Base-by-base conservation (phyloP, 352 stramenopile genomes). In the Phytophthora pluvialis region DNA sequence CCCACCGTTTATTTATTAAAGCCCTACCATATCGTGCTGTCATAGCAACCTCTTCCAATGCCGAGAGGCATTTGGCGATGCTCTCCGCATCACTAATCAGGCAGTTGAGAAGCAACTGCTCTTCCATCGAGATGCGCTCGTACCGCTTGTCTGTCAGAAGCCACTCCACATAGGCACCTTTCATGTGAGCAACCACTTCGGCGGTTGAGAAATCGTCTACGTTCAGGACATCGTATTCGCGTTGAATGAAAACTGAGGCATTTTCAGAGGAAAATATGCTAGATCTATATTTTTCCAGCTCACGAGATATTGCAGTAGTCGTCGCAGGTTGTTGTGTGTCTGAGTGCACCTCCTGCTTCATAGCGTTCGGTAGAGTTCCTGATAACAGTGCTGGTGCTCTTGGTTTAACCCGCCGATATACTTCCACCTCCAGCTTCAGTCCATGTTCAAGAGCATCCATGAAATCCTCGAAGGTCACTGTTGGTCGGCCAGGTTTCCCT, bases 391-490 rank as follows among this genome's bases (percentile, higher is more conserved):
- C 18, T 11, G 35, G 31, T 3, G 21, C 15, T 25, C n/a, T 61
- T 33, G 51, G 60, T 10, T 63, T 63, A 15, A 68, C 51, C 16
- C 43, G 53, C 33, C 53, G 42, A 49, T 87, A 91, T 28, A 93
- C 83, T 46, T 93, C 81, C 5, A 93, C 83, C 28, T 93, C 80
- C 4, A 93, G 74, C 65, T 93, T 90, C 0, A 93, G 67, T 4
- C 85, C 85, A 59, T 91, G 80, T 35, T 93, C 81, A 0, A 93
- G 61, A 43, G 85, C 85, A 16, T 86, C 72, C 73, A 89, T 92
- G 46, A 93, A 93, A 64, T 93, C 85, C 5, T 93, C 83, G 35
- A 93, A 92, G 11, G 83, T 91, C 5, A 93, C 85, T 38, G 83
- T 93, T 13, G 78, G 80, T 43, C 85, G 89, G 15, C 65, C 47